Evolutionary conservation across 2,329 filamentous ascomycete genomes (phyloP).

Genomic region (Cadophora sp.): DNA sequence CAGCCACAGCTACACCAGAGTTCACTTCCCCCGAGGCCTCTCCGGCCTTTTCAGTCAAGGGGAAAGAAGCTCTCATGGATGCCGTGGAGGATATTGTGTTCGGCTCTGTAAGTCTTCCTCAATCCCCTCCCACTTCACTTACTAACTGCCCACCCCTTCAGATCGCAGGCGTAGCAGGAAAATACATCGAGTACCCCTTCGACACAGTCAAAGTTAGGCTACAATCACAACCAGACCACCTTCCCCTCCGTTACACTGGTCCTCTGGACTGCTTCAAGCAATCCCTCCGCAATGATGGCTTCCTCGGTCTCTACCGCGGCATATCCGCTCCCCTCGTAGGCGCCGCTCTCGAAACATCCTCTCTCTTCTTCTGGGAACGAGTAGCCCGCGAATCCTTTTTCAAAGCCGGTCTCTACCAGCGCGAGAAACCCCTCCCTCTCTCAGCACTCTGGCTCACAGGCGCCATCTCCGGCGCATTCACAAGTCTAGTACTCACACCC

Average conservation of each 20-base stretch:
- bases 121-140: not conserved
- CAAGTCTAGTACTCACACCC: constrained; percentile 89
- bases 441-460: constrained; percentile 79
- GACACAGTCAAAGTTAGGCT: constrained; percentile 98
- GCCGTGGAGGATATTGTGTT: constrained; percentile 87
- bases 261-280: constrained; percentile 94
- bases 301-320: constrained; percentile 80
- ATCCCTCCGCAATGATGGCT: constrained; percentile 79
- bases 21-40: constrained; percentile 28
- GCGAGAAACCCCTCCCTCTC: constrained; percentile 72
- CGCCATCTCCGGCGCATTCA: constrained; percentile 85
- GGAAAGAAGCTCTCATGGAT: constrained; percentile 49
- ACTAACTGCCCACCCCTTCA: constrained; percentile 46
- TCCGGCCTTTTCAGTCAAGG: constrained; percentile 28
- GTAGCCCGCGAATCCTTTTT: constrained; percentile 72
- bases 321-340: constrained; percentile 91
- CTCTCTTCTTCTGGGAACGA: constrained; percentile 90
- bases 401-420: constrained; percentile 54
- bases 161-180: constrained; percentile 86
- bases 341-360: constrained; percentile 90
- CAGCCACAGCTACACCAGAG: constrained; percentile 37
- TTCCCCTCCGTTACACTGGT: constrained; percentile 82
- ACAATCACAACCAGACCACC: constrained; percentile 89
- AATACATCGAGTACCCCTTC: constrained; percentile 98
- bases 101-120: constrained; percentile 68